Conservation (phyloP, 495 filamentous ascomycete genomes). For the Patellaria atrata region DNA sequence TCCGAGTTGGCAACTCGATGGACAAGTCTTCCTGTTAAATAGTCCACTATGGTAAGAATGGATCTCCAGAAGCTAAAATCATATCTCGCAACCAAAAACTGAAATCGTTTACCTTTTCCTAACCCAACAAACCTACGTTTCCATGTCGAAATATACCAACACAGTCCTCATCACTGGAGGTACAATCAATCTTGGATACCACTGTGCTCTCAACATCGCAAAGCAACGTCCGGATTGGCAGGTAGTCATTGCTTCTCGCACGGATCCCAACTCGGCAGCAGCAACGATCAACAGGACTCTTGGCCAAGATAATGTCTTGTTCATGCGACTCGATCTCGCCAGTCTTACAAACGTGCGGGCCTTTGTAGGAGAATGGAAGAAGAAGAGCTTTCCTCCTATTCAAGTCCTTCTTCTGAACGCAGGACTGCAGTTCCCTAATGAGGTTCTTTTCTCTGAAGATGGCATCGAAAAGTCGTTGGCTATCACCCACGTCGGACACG, state of each 20-base stretch:
- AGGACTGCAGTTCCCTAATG: slow-evolving; percentile 28
- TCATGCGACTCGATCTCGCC: slow-evolving; percentile 30
- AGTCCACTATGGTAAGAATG: no score
- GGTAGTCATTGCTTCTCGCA: slow-evolving; percentile 29
- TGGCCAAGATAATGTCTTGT: slow-evolving; percentile 27
- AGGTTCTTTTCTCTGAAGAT: slow-evolving; percentile 24
- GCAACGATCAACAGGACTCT: slow-evolving; percentile 24
- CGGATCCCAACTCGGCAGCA: slow-evolving; percentile 30
- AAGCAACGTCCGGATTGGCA: slow-evolving; percentile 26
- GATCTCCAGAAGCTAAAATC: no score
- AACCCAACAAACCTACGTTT: no score
- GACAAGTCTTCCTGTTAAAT: no score
- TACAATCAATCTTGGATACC: slow-evolving; percentile 36
- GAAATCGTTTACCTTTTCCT: no score
- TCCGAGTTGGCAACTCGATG: no score
- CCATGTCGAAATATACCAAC: slow-evolving; percentile 18
- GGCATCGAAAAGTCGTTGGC: slow-evolving; percentile 27
- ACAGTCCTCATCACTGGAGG: slow-evolving; percentile 45
- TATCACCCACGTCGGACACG: slow-evolving; percentile 10
- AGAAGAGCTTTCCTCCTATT: slow-evolving; percentile 29
- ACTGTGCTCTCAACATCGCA: slow-evolving; percentile 34
- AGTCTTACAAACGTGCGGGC: slow-evolving; percentile 28
- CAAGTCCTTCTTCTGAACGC: slow-evolving; percentile 36
- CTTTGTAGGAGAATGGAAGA: slow-evolving; percentile 28
- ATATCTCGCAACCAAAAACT: no score